A percentile compares a stretch with the other conserved stretches of the same genome.
These are phyloP conservation scores for Corylus americana DNA, from an alignment of 306 rosid species.

Conservation along the genomic window DNA sequence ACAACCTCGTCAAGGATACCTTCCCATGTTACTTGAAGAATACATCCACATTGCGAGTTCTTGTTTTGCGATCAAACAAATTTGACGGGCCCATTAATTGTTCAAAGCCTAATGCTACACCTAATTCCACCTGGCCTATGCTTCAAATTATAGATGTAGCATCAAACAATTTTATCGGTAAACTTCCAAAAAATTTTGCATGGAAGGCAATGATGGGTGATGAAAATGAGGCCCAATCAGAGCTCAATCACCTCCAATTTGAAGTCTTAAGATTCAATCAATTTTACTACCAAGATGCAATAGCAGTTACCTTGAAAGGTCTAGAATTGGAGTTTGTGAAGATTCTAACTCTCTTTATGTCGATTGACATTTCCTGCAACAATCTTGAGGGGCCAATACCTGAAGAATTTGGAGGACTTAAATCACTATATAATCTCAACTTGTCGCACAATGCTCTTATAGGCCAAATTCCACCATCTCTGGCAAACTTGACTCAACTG, in stretches of 20 bases:
- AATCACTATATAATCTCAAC: conserved; percentile 19
- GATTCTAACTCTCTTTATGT: conserved; percentile 33
- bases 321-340: conserved; percentile 17
- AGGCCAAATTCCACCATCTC: conserved; percentile 20
- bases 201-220: conserved; percentile 21
- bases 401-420: conserved; percentile 1
- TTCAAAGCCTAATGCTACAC: not conserved
- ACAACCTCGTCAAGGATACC: not conserved
- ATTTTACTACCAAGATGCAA: conserved; percentile 27
- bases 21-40: conserved; percentile 30
- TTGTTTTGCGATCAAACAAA: conserved; percentile 35
- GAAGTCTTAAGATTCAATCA: not conserved
- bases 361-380: conserved; percentile 40
- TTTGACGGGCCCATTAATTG: conserved; percentile 28
- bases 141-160: conserved; percentile 47
- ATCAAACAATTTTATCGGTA: not conserved
- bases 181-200: not conserved
- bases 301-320: conserved; percentile 37
- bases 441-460: conserved; percentile 14
- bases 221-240: not conserved
- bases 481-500: not conserved
- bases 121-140: conserved; percentile 9
- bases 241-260: conserved; percentile 18
- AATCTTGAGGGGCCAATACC: conserved; percentile 34
- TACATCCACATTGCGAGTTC: conserved; percentile 29